Evolutionary conservation across 2,329 filamentous ascomycete species (phyloP), one percentile per base, ranked within the genome.

Genomic region (Polytolypa hystricis): DNA sequence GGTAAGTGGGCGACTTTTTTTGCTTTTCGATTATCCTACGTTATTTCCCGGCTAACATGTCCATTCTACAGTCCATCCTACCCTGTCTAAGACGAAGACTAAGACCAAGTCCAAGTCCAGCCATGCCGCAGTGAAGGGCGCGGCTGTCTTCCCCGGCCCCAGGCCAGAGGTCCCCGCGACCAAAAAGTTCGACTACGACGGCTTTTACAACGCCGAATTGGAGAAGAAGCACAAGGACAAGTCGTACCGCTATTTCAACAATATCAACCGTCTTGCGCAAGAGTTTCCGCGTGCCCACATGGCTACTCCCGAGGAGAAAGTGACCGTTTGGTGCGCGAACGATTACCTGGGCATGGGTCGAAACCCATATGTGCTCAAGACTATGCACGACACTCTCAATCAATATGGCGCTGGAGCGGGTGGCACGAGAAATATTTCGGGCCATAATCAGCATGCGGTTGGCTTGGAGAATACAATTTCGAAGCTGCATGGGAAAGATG

Each of bases 221-320:
- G 85, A 95, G 52, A 96, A 95, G 75, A 98, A 98, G 70, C 91
- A 94, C 73, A 87, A 93, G 72, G 91, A 98, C 73, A 96, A 95
- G 69, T 95, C 87, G 35, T 98, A 98, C 69, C 84, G 91, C 56
- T 96, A 96, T 70, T 98, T 98, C 71, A 98, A 98, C 73, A 98
- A 98, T 70, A 98, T 98, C 77, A 98, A 98, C 57, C 86, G 91
- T 23, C 73, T 98, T 42, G 91, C 91, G 47, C 84, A 91, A 66
- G 85, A 96, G 47, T 98, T 98, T 45, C 91, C 91, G 19, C 84
- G 83, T 46, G 91, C 91, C 30, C 91, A 98, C 62, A 93, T 93
- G 72, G 74, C 83, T 11, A 77, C 72, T 40, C 74, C 77, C 54
- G 79, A 89, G 41, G 85, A 95, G 47, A 77, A 77, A 36, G 91